Conservation (phyloP, 331 rosid genomes). For the Rosa hybrid region DNA sequence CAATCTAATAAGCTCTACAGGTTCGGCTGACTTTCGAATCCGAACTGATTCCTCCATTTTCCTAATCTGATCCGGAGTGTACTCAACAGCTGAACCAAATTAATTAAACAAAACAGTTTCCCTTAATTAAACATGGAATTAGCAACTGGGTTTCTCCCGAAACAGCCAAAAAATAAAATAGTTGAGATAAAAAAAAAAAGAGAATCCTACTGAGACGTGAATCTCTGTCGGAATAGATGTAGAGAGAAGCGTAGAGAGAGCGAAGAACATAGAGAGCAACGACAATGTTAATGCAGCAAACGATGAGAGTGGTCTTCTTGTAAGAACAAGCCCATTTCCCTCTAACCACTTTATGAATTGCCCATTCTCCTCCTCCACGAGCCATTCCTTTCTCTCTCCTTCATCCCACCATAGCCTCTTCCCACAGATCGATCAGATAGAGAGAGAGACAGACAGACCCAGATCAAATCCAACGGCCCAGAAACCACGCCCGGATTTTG, state of each 20-base stretch:
- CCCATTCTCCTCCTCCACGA: conserved; percentile 63
- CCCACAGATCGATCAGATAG: conserved; percentile 13
- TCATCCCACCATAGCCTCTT: conserved; percentile 46
- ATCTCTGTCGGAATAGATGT: conserved; percentile 72
- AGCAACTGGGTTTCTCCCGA: conserved; percentile 13
- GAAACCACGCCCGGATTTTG: neutral
- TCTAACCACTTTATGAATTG: conserved; percentile 48
- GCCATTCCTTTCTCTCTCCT: conserved; percentile 64
- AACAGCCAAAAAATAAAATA: neutral
- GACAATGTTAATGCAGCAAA: conserved; percentile 77
- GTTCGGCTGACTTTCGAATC: conserved; percentile 69
- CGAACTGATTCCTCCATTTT: conserved; percentile 82
- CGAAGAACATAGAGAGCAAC: conserved; percentile 85
- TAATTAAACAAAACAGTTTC: conserved; percentile 6
- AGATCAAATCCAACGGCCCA: conserved; percentile 13
- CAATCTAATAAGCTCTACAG: conserved; percentile 72
- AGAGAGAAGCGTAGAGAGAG: conserved; percentile 77
- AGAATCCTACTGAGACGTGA: conserved; percentile 48
- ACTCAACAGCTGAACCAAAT: conserved; percentile 48
- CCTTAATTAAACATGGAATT: conserved; percentile 16
- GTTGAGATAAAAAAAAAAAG: neutral
- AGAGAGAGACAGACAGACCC: neutral
- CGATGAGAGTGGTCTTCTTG: conserved; percentile 68
- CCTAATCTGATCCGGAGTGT: conserved; percentile 84
- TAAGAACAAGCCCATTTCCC: conserved; percentile 70